These are phyloP conservation scores for Panaeolus cyanescens DNA, from an alignment of 768 basidiomycete species.

Conservation along the genomic window DNA sequence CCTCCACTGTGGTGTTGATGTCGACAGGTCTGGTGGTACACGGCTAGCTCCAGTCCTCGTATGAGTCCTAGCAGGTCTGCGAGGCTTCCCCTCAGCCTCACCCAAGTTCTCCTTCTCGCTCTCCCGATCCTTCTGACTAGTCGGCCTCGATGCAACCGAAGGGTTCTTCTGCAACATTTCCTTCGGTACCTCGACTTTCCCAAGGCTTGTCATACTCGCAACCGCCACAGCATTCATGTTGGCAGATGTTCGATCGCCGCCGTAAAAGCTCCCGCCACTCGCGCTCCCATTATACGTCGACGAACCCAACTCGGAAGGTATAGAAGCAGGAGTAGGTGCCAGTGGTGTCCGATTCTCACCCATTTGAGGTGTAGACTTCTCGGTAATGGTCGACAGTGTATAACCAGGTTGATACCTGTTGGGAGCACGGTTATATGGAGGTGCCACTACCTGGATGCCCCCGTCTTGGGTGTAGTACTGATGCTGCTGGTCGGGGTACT, in stretches of 20 bases:
- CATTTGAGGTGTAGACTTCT: conserved; percentile 27
- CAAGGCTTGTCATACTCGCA: neutral
- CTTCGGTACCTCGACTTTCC: neutral
- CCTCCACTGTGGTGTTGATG: neutral
- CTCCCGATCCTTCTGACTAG: neutral
- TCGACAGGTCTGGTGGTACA: neutral
- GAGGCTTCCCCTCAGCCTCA: neutral
- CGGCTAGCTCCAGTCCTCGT: neutral
- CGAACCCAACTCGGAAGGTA: neutral
- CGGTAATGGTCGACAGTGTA: conserved; percentile 30
- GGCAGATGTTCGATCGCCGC: neutral
- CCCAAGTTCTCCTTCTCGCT: neutral
- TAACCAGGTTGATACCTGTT: conserved; percentile 24
- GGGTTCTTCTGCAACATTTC: neutral
- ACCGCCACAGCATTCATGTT: neutral
- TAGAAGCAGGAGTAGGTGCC: neutral
- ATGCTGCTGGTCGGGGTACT: conserved; percentile 1
- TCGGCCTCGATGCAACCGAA: neutral
- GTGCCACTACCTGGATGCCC: neutral
- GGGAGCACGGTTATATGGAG: conserved; percentile 13
- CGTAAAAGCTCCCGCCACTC: neutral
- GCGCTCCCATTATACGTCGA: neutral
- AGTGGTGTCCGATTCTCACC: conserved; percentile 4
- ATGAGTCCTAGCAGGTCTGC: neutral
- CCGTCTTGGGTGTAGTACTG: conserved; percentile 1